These are phyloP conservation scores for Clonostachys chloroleuca DNA, from an alignment of 2,329 filamentous ascomycete species.

Conservation along the genomic window DNA sequence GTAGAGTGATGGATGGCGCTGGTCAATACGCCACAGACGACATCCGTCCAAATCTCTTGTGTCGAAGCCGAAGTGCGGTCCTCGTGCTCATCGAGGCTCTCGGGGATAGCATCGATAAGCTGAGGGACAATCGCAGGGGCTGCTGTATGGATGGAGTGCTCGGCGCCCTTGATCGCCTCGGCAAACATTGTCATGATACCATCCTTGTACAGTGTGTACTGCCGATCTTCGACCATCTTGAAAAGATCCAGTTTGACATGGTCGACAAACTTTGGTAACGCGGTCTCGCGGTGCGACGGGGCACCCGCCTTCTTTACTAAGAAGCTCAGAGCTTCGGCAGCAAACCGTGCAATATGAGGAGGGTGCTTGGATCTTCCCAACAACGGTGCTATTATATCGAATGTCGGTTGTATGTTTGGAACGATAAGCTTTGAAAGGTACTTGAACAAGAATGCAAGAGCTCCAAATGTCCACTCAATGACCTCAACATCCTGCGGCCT, in stretches of 20 bases:
- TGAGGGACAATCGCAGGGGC: constrained; percentile 47
- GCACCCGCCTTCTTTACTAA: constrained; percentile 84
- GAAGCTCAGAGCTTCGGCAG: constrained; percentile 93
- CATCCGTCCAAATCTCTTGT: constrained; percentile 51
- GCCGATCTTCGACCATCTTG: constrained; percentile 44
- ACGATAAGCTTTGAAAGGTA: constrained; percentile 87
- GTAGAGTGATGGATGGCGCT: constrained; percentile 81
- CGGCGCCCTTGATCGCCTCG: constrained; percentile 68
- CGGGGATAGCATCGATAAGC: constrained; percentile 45
- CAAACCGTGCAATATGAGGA: constrained; percentile 83
- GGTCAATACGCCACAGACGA: constrained; percentile 72
- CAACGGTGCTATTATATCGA: constrained; percentile 76
- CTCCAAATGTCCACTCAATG: constrained; percentile 97
- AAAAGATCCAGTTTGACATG: constrained; percentile 69
- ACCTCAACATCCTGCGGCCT: constrained; percentile 77
- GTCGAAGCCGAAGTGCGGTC: constrained; percentile 43
- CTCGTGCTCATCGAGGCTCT: constrained; percentile 6
- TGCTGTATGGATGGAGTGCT: constrained; percentile 54
- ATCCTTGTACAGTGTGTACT: constrained; percentile 70
- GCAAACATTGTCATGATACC: constrained; percentile 90
- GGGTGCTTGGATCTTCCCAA: constrained; percentile 81
- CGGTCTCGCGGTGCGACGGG: constrained; percentile 68
- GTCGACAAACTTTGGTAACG: constrained; percentile 65
- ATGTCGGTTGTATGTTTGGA: constrained; percentile 79
- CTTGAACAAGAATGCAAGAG: constrained; percentile 94